Conservation (phyloP, 371 early-diverging fungal species). For the Mucor piriformis region DNA sequence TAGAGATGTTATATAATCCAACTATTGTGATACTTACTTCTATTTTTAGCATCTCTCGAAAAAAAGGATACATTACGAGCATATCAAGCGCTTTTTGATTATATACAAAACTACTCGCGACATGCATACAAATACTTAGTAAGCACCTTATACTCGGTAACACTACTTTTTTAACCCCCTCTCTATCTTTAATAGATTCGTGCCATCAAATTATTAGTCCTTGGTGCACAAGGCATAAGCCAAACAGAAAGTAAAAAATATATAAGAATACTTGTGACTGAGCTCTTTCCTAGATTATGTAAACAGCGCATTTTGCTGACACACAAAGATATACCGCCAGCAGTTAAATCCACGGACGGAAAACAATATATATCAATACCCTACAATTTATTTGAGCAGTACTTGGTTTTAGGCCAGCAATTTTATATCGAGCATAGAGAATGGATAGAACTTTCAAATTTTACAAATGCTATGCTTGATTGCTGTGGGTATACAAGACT, state of each 20-base stretch:
- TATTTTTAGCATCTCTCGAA: slow-evolving; percentile 26
- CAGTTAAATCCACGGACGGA: slow-evolving; percentile 42
- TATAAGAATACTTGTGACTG: slow-evolving; percentile 33
- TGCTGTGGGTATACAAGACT: slow-evolving; percentile 39
- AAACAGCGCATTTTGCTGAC: slow-evolving; percentile 40
- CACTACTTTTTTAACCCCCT: neutral
- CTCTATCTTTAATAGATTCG: slow-evolving; percentile 26
- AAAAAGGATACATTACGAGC: slow-evolving; percentile 32
- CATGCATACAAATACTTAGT: slow-evolving; percentile 50
- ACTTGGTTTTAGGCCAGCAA: slow-evolving; percentile 38
- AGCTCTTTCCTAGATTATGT: slow-evolving; percentile 39
- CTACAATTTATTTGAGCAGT: slow-evolving; percentile 39
- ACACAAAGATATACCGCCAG: slow-evolving; percentile 23
- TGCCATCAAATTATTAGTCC: slow-evolving; percentile 33
- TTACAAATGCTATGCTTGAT: slow-evolving; percentile 39
- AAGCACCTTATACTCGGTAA: neutral
- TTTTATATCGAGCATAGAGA: slow-evolving; percentile 36
- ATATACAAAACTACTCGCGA: slow-evolving; percentile 41
- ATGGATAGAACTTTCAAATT: slow-evolving; percentile 31
- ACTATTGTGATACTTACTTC: neutral
- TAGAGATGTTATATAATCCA: neutral
- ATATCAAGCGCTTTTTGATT: slow-evolving; percentile 42
- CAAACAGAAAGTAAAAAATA: slow-evolving; percentile 29
- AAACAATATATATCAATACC: slow-evolving; percentile 45
- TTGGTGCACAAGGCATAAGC: slow-evolving; percentile 25